Evolutionary conservation across 306 rosid species (phyloP).

Genomic region (Aeschynomene evenia): DNA sequence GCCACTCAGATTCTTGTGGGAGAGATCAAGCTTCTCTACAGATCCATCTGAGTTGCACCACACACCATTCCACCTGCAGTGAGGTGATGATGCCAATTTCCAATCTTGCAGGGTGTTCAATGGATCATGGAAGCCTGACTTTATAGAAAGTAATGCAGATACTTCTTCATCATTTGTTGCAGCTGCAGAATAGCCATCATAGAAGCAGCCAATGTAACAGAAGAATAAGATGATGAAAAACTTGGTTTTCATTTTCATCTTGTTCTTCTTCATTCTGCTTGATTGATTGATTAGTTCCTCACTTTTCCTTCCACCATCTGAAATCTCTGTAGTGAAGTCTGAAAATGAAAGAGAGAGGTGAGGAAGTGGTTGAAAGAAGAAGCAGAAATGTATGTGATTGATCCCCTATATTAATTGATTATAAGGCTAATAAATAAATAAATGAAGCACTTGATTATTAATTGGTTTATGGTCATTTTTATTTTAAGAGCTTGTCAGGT

Average conservation of each 20-base stretch:
- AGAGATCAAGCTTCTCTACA: conserved; percentile 69
- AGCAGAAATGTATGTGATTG: conserved; percentile 35
- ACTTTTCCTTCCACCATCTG: conserved; percentile 54
- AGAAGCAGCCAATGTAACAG: conserved; percentile 46
- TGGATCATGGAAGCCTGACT: conserved; percentile 67
- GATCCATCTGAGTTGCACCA: conserved; percentile 62
- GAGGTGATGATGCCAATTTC: conserved; percentile 50
- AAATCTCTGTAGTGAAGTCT: conserved; percentile 25
- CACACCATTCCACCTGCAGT: conserved; percentile 79
- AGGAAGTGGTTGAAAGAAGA: conserved; percentile 47
- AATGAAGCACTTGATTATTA: conserved; percentile 36
- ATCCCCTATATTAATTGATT: conserved; percentile 37
- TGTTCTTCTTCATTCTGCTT: conserved; percentile 38
- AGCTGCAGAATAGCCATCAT: conserved; percentile 31
- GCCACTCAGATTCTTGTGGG: conserved; percentile 90
- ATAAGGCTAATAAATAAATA: too few relatives aligned
- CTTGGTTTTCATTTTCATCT: conserved; percentile 47
- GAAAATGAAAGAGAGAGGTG: conserved; percentile 30
- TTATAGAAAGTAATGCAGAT: conserved; percentile 66
- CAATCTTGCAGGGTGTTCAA: conserved; percentile 57
- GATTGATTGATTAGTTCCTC: conserved; percentile 35
- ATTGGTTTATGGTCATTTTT: conserved; percentile 35
- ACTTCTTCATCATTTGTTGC: conserved; percentile 60
- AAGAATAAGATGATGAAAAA: conserved; percentile 50
- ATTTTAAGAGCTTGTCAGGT: conserved; percentile 50